These are phyloP conservation scores for Mycoemilia scoparia DNA, from an alignment of 192 early-diverging fungal species.

Conservation along the genomic window DNA sequence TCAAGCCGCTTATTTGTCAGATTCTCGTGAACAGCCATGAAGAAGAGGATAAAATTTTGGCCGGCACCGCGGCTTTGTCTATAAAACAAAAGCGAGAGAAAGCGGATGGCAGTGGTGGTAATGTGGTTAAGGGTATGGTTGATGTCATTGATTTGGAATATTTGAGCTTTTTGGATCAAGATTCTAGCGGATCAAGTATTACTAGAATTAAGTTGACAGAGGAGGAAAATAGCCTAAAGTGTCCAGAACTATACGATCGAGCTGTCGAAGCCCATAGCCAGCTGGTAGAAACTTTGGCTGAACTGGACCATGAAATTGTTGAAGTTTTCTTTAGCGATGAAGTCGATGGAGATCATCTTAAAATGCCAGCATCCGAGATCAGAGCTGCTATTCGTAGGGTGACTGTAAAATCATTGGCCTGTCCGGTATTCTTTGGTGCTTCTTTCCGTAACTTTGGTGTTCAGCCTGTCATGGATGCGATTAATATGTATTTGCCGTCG, in stretches of 20 bases:
- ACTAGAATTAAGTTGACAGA: constrained; percentile 13
- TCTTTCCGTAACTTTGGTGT: constrained; percentile 82
- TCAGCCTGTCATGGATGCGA: constrained; percentile 78
- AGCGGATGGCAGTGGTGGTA: constrained; percentile 17
- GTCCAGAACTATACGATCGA: constrained; percentile 19
- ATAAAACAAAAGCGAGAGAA: constrained; percentile 15
- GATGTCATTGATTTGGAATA: constrained; percentile 60
- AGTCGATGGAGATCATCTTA: constrained; percentile 54
- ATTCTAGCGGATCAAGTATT: constrained; percentile 27
- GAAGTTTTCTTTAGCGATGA: constrained; percentile 55
- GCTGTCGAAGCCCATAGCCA: constrained; percentile 37
- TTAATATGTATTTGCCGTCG: constrained; percentile 66
- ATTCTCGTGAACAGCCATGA: constrained; percentile 30
- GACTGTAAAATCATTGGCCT: constrained; percentile 44
- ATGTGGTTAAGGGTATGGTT: constrained; percentile 41
- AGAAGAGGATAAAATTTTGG: neutral
- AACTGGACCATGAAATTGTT: constrained; percentile 64
- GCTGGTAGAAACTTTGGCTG: constrained; percentile 67
- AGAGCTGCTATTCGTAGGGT: constrained; percentile 46
- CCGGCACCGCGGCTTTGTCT: constrained; percentile 2
- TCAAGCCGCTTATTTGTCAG: constrained; percentile 51
- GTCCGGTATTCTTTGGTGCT: constrained; percentile 80
- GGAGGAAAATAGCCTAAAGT: constrained; percentile 1
- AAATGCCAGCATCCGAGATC: constrained; percentile 39
- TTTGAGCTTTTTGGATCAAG: constrained; percentile 38